These are phyloP conservation scores for Gossypium turneri DNA, from an alignment of 345 rosid species.

Conservation along the genomic window DNA sequence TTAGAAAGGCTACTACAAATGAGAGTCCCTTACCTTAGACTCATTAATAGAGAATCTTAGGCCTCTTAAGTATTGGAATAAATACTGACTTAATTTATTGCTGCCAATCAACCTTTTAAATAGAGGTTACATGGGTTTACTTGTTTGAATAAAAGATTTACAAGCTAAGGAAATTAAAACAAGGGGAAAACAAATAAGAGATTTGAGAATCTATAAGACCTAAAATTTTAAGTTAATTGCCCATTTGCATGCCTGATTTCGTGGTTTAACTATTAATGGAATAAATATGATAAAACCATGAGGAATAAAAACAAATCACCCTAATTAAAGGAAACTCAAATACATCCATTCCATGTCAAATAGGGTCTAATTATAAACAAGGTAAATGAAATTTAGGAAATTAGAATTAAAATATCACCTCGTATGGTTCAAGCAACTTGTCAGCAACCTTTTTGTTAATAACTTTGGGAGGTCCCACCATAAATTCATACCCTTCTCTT, in stretches of 20 bases:
- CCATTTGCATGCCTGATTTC: not conserved
- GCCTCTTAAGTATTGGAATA: too few relatives aligned
- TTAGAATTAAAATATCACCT: slow-evolving; percentile 46
- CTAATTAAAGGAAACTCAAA: not conserved
- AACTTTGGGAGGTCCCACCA: slow-evolving; percentile 99
- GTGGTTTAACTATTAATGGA: slow-evolving; percentile 1
- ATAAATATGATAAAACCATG: slow-evolving; percentile 4
- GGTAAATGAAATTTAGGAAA: not conserved
- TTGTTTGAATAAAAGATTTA: too few relatives aligned
- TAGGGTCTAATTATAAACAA: not conserved
- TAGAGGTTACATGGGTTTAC: too few relatives aligned
- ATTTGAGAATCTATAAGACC: slow-evolving; percentile 2
- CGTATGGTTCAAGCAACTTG: slow-evolving; percentile 79
- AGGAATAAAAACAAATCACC: not conserved
- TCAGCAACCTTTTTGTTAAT: slow-evolving; percentile 76
- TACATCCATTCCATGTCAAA: not conserved
- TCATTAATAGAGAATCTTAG: too few relatives aligned
- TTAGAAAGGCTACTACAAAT: too few relatives aligned
- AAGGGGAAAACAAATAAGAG: not conserved
- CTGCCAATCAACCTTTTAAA: too few relatives aligned
- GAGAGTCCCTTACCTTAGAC: too few relatives aligned
- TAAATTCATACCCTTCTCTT: slow-evolving; percentile 96
- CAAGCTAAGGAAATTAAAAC: too few relatives aligned
- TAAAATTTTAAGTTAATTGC: slow-evolving; percentile 1
- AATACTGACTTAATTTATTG: too few relatives aligned